Conservation (phyloP, 192 early-diverging fungal species). For the Entophlyctis helioformis region DNA sequence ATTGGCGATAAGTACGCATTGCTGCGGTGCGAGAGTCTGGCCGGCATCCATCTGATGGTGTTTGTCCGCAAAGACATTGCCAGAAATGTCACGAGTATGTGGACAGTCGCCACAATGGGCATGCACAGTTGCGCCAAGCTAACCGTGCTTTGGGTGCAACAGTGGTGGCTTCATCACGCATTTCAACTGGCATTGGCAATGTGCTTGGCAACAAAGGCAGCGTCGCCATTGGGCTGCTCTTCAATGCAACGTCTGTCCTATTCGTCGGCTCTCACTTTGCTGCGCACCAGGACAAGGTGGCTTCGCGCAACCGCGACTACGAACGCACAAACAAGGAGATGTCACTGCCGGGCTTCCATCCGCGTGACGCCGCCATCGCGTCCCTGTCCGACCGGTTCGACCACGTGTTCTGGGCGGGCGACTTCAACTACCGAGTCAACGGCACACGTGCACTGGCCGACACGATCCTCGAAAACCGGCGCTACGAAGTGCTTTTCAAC, state of each 20-base stretch:
- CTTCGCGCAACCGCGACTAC: conserved; percentile 9
- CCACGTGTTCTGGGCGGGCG: conserved; percentile 83
- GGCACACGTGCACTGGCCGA: background rate
- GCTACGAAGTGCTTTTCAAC: background rate
- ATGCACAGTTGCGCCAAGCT: too few species aligned
- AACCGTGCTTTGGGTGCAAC: too few species aligned
- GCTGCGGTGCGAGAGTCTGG: background rate
- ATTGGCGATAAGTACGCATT: background rate
- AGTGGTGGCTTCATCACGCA: conserved; percentile 1
- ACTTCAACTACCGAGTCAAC: conserved; percentile 78
- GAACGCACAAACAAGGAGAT: conserved; percentile 6
- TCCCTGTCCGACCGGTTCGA: conserved; percentile 1
- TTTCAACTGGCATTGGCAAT: conserved; percentile 14
- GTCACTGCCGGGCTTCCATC: conserved; percentile 1
- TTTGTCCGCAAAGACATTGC: background rate
- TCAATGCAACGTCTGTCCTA: conserved; percentile 3
- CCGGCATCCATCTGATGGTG: background rate
- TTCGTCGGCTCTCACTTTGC: conserved; percentile 15
- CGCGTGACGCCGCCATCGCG: background rate
- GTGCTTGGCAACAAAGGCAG: conserved; percentile 19
- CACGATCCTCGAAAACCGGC: background rate
- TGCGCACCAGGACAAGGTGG: conserved; percentile 9
- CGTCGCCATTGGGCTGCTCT: conserved; percentile 4
- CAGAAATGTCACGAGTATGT: background rate
- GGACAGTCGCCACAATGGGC: too few species aligned